phyloP scores from a whole-genome alignment of 1,284 basidiomycete genomes.

The Fomitopsis betulina region DNA sequence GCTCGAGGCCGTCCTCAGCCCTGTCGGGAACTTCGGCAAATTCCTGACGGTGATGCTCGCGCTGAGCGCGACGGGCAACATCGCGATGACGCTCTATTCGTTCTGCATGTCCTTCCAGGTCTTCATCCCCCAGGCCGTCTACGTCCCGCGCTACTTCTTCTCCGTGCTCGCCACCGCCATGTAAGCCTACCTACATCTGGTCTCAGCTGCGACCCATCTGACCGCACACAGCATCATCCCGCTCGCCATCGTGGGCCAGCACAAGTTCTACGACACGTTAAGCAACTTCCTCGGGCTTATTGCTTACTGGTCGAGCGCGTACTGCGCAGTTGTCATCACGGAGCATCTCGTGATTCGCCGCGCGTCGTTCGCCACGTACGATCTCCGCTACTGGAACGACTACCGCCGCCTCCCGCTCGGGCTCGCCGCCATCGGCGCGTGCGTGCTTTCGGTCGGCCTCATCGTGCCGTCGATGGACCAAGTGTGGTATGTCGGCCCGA shows the following conservation, averaged over 20 bases:
- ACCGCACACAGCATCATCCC: slow-evolving; percentile 37
- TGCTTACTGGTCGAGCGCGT: slow-evolving; percentile 67
- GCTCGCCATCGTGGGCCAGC: slow-evolving; percentile 63
- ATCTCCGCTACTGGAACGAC: slow-evolving; percentile 50
- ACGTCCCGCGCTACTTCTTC: slow-evolving; percentile 83
- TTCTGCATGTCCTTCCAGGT: slow-evolving; percentile 82
- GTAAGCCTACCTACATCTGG: slow-evolving; percentile 34
- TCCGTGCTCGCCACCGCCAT: slow-evolving; percentile 80
- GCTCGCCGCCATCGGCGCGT: slow-evolving; percentile 52
- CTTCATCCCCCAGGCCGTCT: slow-evolving; percentile 60
- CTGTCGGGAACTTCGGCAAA: slow-evolving; percentile 73
- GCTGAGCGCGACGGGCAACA: slow-evolving; percentile 80
- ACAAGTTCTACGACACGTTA: slow-evolving; percentile 61
- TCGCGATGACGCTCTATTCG: slow-evolving; percentile 81
- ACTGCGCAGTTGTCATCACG: slow-evolving; percentile 51
- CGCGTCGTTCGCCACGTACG: slow-evolving; percentile 46
- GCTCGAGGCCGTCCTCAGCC: slow-evolving; percentile 69
- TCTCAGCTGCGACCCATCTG: neutral
- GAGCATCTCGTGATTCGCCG: slow-evolving; percentile 65
- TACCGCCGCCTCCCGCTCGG: slow-evolving; percentile 58
- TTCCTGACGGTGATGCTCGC: slow-evolving; percentile 85
- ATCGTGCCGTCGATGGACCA: slow-evolving; percentile 70
- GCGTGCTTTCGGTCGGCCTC: slow-evolving; percentile 45
- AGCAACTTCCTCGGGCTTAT: slow-evolving; percentile 71
- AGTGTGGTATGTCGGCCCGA: slow-evolving; percentile 69